Evolutionary conservation across 306 rosid species (phyloP).

Genomic region (Dryas drummondii): DNA sequence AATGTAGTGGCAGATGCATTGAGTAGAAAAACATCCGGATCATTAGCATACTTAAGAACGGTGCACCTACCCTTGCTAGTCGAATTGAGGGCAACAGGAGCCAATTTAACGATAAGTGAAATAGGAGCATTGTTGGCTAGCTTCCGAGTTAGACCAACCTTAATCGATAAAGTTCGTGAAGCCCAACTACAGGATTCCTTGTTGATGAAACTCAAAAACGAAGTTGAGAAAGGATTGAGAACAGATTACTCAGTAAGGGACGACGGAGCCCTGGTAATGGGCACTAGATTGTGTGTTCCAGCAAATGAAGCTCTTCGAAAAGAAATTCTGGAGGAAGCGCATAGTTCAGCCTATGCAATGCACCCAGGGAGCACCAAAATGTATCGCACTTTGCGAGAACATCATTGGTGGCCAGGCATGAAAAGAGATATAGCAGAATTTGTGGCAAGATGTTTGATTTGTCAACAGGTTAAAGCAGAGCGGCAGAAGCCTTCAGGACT

Average conservation of each 20-base stretch:
- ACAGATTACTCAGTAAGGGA: background rate
- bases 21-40: too few relatives aligned
- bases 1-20: too few relatives aligned
- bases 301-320: background rate
- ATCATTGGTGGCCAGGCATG: too few relatives aligned
- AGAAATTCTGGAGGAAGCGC: background rate
- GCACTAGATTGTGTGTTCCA: background rate
- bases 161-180: background rate
- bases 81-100: background rate
- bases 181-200: background rate
- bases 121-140: background rate
- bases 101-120: background rate
- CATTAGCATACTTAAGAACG: background rate
- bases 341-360: background rate
- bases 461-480: too few relatives aligned
- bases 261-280: background rate
- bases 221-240: background rate
- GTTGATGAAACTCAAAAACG: background rate
- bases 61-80: background rate
- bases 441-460: too few relatives aligned
- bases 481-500: too few relatives aligned
- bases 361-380: too few relatives aligned
- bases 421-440: too few relatives aligned
- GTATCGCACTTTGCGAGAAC: too few relatives aligned
- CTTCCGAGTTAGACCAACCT: background rate